Evolutionary conservation across 768 basidiomycete species (phyloP).

Genomic region (Leucocoprinus leucothites): DNA sequence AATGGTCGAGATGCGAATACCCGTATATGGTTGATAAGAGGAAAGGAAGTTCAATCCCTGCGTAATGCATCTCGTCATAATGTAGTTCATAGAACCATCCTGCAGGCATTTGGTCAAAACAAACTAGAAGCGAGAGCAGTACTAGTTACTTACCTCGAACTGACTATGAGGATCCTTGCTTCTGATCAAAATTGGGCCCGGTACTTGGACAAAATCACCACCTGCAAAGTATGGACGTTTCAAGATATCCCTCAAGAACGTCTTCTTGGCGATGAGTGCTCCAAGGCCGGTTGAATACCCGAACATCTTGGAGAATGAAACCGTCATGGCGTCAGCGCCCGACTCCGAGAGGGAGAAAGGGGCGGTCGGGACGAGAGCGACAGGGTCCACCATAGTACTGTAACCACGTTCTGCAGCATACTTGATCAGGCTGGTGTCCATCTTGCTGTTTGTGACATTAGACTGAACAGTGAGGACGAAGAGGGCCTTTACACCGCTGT

Average conservation of each 20-base stretch:
- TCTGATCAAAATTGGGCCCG: slow-evolving; percentile 51
- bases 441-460: slow-evolving; percentile 76
- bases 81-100: slow-evolving; percentile 85
- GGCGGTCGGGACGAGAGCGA: slow-evolving; percentile 73
- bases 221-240: slow-evolving; percentile 83
- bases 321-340: slow-evolving; percentile 76
- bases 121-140: not conserved
- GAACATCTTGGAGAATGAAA: slow-evolving; percentile 90
- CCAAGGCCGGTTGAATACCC: slow-evolving; percentile 85
- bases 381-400: slow-evolving; percentile 72
- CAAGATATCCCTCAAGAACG: slow-evolving; percentile 52
- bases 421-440: slow-evolving; percentile 56
- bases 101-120: slow-evolving; percentile 26
- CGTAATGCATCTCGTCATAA: slow-evolving; percentile 69
- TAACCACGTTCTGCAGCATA: slow-evolving; percentile 69
- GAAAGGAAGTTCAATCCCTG: slow-evolving; percentile 77
- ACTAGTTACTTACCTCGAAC: too few species aligned
- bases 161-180: not conserved
- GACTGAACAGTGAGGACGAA: slow-evolving; percentile 80
- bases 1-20: slow-evolving; percentile 70
- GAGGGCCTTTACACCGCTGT: slow-evolving; percentile 58
- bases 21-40: slow-evolving; percentile 74
- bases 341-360: slow-evolving; percentile 61
- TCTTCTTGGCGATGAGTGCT: slow-evolving; percentile 67
- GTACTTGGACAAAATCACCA: slow-evolving; percentile 80